Conservation (phyloP, 1,284 basidiomycete genomes). For the Lentinula novae-zelandiae region DNA sequence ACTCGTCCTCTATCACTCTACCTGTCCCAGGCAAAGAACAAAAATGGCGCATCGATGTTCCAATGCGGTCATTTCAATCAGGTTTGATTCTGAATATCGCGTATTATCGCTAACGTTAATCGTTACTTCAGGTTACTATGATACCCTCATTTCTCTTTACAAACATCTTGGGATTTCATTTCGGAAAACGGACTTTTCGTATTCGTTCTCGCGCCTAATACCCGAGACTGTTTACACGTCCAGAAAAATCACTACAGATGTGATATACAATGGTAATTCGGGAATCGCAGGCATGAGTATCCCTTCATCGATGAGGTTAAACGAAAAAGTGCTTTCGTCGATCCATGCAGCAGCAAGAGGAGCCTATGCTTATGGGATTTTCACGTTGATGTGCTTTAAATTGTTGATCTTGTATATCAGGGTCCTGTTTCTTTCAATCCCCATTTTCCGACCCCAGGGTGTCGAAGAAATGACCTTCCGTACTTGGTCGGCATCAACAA, state of each 20-base stretch:
- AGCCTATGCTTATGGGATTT: slow-evolving; percentile 27
- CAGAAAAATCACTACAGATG: slow-evolving; percentile 38
- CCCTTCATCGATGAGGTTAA: slow-evolving; percentile 33
- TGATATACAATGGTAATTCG: slow-evolving; percentile 65
- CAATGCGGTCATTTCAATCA: slow-evolving; percentile 79
- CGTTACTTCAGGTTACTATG: slow-evolving; percentile 58
- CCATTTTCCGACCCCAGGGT: slow-evolving; percentile 35
- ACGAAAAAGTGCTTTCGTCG: background rate
- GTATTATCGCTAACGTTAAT: background rate
- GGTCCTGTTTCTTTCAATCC: slow-evolving; percentile 46
- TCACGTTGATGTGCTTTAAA: slow-evolving; percentile 33
- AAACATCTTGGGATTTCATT: slow-evolving; percentile 50
- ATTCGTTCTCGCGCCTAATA: slow-evolving; percentile 59
- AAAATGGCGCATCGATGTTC: slow-evolving; percentile 63
- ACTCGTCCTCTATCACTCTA: slow-evolving; percentile 48
- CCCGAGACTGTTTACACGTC: slow-evolving; percentile 19
- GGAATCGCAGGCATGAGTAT: slow-evolving; percentile 52
- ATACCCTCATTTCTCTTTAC: slow-evolving; percentile 63
- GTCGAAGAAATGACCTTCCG: slow-evolving; percentile 37
- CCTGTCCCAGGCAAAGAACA: slow-evolving; percentile 26
- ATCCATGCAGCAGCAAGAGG: slow-evolving; percentile 17
- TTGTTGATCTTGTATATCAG: slow-evolving; percentile 51
- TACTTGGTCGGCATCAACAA: slow-evolving; percentile 42
- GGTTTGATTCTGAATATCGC: slow-evolving; percentile 33
- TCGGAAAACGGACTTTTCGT: slow-evolving; percentile 54